Evolutionary conservation across 805 yeast genomes (phyloP).

Genomic region (Cyberlindnera amylophila): DNA sequence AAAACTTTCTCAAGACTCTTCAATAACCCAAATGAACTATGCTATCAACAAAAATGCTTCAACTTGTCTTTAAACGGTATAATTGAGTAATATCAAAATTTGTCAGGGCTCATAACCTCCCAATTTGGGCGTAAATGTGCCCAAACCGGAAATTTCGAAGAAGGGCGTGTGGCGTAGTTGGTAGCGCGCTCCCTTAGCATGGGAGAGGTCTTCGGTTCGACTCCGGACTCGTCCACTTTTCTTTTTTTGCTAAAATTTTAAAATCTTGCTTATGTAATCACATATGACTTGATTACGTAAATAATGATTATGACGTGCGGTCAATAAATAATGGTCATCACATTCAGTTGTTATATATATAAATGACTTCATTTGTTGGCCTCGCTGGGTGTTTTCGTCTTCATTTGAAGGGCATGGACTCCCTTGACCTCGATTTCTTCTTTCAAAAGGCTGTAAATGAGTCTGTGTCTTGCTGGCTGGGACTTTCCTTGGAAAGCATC

Average conservation of each 20-base stretch:
- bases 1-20: too few species aligned
- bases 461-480: slow-evolving; percentile 73
- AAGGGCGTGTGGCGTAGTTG: slow-evolving; percentile 79
- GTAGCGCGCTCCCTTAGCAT: slow-evolving; percentile 80
- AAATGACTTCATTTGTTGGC: slow-evolving; percentile 15
- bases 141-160: neutral
- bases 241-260: slow-evolving; percentile 13
- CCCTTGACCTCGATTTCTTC: slow-evolving; percentile 71
- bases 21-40: too few species aligned
- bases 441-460: slow-evolving; percentile 62
- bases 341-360: neutral
- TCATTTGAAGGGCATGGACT: slow-evolving; percentile 84
- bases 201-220: slow-evolving; percentile 79
- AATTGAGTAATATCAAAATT: too few species aligned
- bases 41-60: too few species aligned
- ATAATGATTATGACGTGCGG: neutral
- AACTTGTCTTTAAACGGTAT: too few species aligned
- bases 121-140: too few species aligned
- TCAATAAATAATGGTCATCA: slow-evolving; percentile 1
- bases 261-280: neutral
- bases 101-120: too few species aligned
- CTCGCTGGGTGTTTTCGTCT: slow-evolving; percentile 71
- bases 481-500: slow-evolving; percentile 60
- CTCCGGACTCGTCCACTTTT: slow-evolving; percentile 66
- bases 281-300: too few species aligned